A percentile compares a stretch with the other conserved stretches of the same genome.
phyloP scores from a whole-genome alignment of 2,329 filamentous ascomycete genomes.

The Malbranchea zuffiana region DNA sequence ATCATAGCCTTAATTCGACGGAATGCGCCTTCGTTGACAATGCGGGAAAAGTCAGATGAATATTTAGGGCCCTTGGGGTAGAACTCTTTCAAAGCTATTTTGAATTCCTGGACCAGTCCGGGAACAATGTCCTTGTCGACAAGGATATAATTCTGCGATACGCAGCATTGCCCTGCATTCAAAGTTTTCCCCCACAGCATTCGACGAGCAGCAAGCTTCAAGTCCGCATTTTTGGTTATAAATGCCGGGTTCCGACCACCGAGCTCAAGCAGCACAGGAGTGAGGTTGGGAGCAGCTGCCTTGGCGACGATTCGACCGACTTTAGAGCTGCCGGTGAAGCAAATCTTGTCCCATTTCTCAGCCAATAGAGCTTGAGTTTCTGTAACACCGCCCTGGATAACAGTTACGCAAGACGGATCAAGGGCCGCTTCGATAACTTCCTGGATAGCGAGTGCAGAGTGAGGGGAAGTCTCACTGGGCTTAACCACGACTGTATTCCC shows the following conservation, averaged over 20 bases:
- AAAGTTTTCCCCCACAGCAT: conserved; percentile 80
- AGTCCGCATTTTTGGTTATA: conserved; percentile 70
- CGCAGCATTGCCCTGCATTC: conserved; percentile 83
- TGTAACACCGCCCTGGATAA: conserved; percentile 68
- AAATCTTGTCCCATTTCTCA: conserved; percentile 95
- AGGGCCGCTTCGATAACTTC: conserved; percentile 65
- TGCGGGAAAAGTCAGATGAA: conserved; percentile 67
- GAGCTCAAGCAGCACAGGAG: conserved; percentile 79
- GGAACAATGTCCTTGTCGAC: conserved; percentile 64
- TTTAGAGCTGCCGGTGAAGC: conserved; percentile 72
- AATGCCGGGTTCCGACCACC: conserved; percentile 89
- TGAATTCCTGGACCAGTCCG: conserved; percentile 63
- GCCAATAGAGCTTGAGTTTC: conserved; percentile 75
- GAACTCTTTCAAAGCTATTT: conserved; percentile 60
- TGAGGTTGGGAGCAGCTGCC: conserved; percentile 80
- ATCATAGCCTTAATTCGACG: conserved; percentile 79
- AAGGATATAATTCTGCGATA: conserved; percentile 85
- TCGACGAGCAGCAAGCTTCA: conserved; percentile 68
- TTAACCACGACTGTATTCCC: conserved; percentile 87
- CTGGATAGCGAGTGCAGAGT: conserved; percentile 66
- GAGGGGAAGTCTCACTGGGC: conserved; percentile 72
- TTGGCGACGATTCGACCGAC: conserved; percentile 82
- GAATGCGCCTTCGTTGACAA: conserved; percentile 73
- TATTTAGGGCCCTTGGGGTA: conserved; percentile 70
- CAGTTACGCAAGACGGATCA: conserved; percentile 63